Percentiles rank a stretch among this genome's conserved stretches.
These are phyloP conservation scores for Psilocybe azurescens DNA, from an alignment of 768 basidiomycete genomes.

Conservation along the genomic window DNA sequence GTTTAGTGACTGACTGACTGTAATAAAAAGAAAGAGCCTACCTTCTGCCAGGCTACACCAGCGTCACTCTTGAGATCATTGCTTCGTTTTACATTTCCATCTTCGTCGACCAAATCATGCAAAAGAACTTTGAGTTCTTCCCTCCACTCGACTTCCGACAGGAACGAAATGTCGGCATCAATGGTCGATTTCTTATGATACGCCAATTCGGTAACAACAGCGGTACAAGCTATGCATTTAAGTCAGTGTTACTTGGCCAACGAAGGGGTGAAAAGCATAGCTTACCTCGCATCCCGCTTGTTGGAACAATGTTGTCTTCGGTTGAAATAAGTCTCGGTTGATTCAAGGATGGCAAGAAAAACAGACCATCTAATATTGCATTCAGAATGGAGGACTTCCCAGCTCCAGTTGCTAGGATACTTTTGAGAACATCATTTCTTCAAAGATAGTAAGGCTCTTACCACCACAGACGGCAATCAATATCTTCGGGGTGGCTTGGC, in stretches of 20 bases:
- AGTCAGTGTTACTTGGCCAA: neutral
- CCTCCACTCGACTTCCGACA: slow-evolving; percentile 60
- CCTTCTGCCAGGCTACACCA: slow-evolving; percentile 68
- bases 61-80: slow-evolving; percentile 63
- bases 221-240: slow-evolving; percentile 57
- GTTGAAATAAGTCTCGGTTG: slow-evolving; percentile 6
- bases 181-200: slow-evolving; percentile 61
- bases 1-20: neutral
- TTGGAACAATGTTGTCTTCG: slow-evolving; percentile 65
- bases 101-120: slow-evolving; percentile 63
- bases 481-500: slow-evolving; percentile 57
- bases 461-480: slow-evolving; percentile 72
- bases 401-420: slow-evolving; percentile 55
- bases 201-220: slow-evolving; percentile 65
- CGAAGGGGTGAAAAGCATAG: neutral
- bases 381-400: slow-evolving; percentile 69
- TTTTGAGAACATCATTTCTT: neutral
- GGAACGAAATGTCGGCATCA: slow-evolving; percentile 63
- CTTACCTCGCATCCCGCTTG: slow-evolving; percentile 67
- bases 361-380: slow-evolving; percentile 61
- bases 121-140: slow-evolving; percentile 60
- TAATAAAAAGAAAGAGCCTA: slow-evolving; percentile 21
- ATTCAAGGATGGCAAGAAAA: neutral
- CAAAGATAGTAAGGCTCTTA: slow-evolving; percentile 24
- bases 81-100: slow-evolving; percentile 55